These are phyloP conservation scores for Phytophthora hibernalis DNA, from an alignment of 352 stramenopile genomes.

Conservation along the genomic window DNA sequence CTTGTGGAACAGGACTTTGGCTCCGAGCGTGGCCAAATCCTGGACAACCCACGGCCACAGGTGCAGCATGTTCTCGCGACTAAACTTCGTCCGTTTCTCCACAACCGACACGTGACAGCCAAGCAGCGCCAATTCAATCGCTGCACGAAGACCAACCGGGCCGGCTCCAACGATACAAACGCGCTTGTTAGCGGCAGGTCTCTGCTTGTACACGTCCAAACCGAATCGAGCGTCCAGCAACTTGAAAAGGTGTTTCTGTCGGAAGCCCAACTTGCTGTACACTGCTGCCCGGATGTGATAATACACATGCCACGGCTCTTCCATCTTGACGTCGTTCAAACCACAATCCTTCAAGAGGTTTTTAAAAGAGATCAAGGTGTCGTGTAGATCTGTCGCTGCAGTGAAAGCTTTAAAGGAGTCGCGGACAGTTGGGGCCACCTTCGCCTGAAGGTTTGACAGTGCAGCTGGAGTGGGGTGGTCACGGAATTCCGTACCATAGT, in stretches of 20 bases:
- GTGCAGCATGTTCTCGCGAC: slow-evolving; percentile 81
- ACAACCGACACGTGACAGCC: slow-evolving; percentile 71
- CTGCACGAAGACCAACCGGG: slow-evolving; percentile 70
- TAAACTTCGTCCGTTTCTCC: slow-evolving; percentile 81
- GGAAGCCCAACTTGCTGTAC: slow-evolving; percentile 63
- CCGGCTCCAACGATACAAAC: slow-evolving; percentile 76
- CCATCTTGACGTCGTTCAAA: slow-evolving; percentile 43
- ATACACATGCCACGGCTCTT: slow-evolving; percentile 58
- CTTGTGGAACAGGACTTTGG: slow-evolving; percentile 75
- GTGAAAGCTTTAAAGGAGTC: slow-evolving; percentile 60
- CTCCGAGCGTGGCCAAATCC: slow-evolving; percentile 71
- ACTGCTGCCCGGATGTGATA: slow-evolving; percentile 57
- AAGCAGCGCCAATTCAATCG: slow-evolving; percentile 71
- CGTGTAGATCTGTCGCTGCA: slow-evolving; percentile 55
- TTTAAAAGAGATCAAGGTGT: slow-evolving; percentile 52
- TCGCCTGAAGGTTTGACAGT: too few relatives aligned
- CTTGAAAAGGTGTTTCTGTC: slow-evolving; percentile 73
- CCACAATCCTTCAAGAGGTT: slow-evolving; percentile 52
- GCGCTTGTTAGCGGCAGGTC: slow-evolving; percentile 52
- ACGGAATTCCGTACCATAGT: background rate
- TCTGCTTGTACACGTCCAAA: slow-evolving; percentile 48
- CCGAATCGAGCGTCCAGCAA: slow-evolving; percentile 58
- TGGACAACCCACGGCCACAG: slow-evolving; percentile 84
- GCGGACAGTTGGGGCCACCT: slow-evolving; percentile 10
- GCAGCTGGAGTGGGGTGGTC: too few relatives aligned